Conservation (phyloP, 1,284 basidiomycete species). For the Sanghuangporus sanghuang region DNA sequence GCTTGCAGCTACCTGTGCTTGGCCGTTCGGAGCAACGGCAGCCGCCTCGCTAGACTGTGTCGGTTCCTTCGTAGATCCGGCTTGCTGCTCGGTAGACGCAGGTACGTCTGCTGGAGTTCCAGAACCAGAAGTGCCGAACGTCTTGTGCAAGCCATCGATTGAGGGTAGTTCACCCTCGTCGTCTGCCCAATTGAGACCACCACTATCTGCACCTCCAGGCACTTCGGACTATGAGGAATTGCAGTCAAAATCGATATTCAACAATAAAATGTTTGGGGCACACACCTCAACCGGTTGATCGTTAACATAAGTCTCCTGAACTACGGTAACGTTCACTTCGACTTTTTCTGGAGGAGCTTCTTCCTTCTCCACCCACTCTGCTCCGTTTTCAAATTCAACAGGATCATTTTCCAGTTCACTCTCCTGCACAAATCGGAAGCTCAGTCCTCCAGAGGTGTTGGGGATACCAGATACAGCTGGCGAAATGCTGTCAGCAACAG, state of each 20-base stretch:
- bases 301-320: constrained; percentile 22
- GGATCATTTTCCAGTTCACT: constrained; percentile 61
- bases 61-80: constrained; percentile 20
- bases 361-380: constrained; percentile 47
- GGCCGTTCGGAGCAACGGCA: constrained; percentile 22
- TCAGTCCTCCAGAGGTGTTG: constrained; percentile 19
- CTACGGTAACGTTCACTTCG: constrained; percentile 25
- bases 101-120: constrained; percentile 40
- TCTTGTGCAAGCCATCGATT: constrained; percentile 49
- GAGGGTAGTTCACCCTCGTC: constrained; percentile 55
- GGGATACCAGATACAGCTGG: constrained; percentile 23
- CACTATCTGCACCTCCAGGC: constrained; percentile 41
- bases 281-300: constrained; percentile 25
- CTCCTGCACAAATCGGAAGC: constrained; percentile 73
- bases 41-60: constrained; percentile 19
- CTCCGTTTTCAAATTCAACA: constrained; percentile 39
- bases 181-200: constrained; percentile 54
- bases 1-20: constrained; percentile 21
- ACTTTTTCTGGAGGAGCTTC: constrained; percentile 16
- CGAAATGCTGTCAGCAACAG: constrained; percentile 27
- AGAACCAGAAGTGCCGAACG: constrained; percentile 35
- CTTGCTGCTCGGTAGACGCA: constrained; percentile 26
- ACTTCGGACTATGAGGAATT: constrained; percentile 7
- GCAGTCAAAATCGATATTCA: not conserved
- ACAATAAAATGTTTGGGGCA: constrained; percentile 15